These are phyloP conservation scores for Aspergillus asperescens DNA, from an alignment of 495 filamentous ascomycete genomes.

Conservation along the genomic window DNA sequence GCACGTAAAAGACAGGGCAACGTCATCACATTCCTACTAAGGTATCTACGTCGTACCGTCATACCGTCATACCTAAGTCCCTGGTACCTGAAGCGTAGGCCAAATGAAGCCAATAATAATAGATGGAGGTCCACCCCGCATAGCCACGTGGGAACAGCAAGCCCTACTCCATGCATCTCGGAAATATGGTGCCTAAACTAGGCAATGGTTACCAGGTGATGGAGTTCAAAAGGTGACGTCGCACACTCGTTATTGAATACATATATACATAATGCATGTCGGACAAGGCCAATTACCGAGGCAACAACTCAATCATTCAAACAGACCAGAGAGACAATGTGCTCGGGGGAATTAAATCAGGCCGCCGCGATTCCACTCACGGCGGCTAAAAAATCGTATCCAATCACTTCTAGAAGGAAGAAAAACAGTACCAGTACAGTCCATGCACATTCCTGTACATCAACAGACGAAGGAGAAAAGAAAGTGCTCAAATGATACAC, in stretches of 20 bases:
- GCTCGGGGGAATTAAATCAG: not conserved
- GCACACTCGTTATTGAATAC: constrained; percentile 20
- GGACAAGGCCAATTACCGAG: constrained; percentile 12
- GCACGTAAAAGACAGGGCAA: too few relatives aligned
- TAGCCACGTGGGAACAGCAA: too few relatives aligned
- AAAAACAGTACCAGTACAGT: not conserved
- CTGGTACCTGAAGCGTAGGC: too few relatives aligned
- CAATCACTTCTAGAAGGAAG: not conserved
- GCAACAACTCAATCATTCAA: constrained; percentile 6
- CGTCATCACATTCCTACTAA: too few relatives aligned
- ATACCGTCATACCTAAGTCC: too few relatives aligned
- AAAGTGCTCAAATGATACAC: constrained; percentile 11
- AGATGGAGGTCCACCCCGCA: too few relatives aligned
- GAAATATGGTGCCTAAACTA: too few relatives aligned
- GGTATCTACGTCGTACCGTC: too few relatives aligned
- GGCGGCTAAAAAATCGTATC: not conserved
- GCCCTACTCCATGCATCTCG: too few relatives aligned
- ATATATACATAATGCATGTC: constrained; percentile 26
- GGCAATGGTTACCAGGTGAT: not conserved
- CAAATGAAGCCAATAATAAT: too few relatives aligned
- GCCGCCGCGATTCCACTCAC: not conserved
- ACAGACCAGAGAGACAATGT: constrained; percentile 8
- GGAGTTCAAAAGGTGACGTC: constrained; percentile 1
- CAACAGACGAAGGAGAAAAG: not conserved
- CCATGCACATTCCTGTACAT: constrained; percentile 2